Base-by-base conservation (phyloP, 192 early-diverging fungal species). In the Thamnidium elegans region DNA sequence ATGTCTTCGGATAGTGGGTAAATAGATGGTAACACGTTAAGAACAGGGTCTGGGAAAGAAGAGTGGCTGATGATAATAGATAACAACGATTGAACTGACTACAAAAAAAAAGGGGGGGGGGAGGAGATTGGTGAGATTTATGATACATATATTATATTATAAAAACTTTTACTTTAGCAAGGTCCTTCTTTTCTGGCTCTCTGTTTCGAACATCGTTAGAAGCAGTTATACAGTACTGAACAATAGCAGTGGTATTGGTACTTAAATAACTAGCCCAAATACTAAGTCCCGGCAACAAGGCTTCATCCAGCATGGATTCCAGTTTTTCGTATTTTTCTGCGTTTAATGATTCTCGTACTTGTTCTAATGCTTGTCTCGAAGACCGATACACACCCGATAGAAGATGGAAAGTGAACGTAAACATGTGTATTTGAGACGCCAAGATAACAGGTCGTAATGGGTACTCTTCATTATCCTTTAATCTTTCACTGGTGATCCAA, bases 401-500 rank as follows among this genome's bases (percentile, higher is more conserved):
- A 6, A 66, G 45, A 20, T 45, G 34, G 30, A 66, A 66, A 3
- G 26, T 54, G 56, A 55, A 55, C 0, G 45, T 50, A 66, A 42
- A 42, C 46, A 66, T 36, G 17, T 58, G 32, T 1, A 66, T 20
- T 32, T 66, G 65, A 34, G 43, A 43, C 15, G 52, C 43, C 44
- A 52, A 34, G 21, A 70, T 30, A 15, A 32, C 15, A 1, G 62
- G 9, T 50, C 68, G 39, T 4, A 50, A 47, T 10, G 19, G 4
- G 2, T 36, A 50, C 19, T 70, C 46, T 1, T 44, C 47, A 30
- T 66, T 66, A 13, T 72, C 60, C 50, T 55, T 58, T 11, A 71
- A 69, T 31, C 69, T 65, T 10, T 72, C 68, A 42, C 71, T 65
- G 0, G 78, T 68, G 58, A 80, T 68, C 71, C 77, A 80, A 2